Percentiles rank a stretch among this genome's conserved stretches.
Evolutionary conservation across 2,329 filamentous ascomycete species (phyloP).

Genomic region (Apiospora rasikravindrae): DNA sequence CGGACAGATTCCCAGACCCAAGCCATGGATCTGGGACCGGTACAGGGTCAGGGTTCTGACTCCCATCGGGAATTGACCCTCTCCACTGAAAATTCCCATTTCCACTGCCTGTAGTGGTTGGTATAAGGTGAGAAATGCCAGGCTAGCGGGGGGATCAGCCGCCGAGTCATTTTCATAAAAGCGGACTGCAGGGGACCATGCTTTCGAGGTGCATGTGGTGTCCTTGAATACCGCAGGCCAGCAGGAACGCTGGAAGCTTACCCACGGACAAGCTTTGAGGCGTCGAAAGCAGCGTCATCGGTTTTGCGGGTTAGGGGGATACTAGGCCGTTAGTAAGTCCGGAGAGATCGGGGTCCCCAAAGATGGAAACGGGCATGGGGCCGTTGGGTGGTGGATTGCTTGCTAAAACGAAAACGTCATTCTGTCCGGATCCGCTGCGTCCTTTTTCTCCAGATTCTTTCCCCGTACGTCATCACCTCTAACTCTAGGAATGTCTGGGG

Average conservation of each 20-base stretch:
- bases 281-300: background rate
- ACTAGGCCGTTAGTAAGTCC: background rate
- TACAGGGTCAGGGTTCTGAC: background rate
- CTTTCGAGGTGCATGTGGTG: background rate
- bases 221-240: background rate
- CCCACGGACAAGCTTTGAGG: constrained; percentile 5
- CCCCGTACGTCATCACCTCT: background rate
- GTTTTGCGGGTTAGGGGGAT: constrained; percentile 2
- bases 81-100: background rate
- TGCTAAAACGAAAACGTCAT: background rate
- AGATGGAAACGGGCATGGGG: background rate
- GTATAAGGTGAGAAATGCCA: background rate
- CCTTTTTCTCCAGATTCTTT: background rate
- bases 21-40: constrained; percentile 1
- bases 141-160: background rate
- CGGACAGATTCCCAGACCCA: background rate
- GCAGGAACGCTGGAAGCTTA: background rate
- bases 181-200: background rate
- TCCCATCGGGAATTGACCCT: background rate
- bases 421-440: background rate
- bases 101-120: background rate
- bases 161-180: background rate
- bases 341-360: constrained; percentile 4
- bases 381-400: background rate
- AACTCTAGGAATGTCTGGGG: background rate